Evolutionary conservation across 257 asterid genomes (phyloP).

Genomic region (Penstemon barbatus): DNA sequence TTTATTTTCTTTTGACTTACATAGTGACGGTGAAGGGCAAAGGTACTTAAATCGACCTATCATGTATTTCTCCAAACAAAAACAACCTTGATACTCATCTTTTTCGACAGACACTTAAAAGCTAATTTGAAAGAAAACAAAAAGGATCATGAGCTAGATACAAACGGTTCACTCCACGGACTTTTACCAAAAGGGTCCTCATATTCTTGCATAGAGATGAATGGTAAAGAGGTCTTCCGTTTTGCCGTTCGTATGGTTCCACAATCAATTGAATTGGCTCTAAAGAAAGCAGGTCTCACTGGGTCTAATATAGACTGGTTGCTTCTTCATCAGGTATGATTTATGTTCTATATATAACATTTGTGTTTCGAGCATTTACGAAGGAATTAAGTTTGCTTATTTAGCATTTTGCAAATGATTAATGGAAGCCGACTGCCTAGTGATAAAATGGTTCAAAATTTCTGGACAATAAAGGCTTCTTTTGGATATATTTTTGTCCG

Average conservation of each 20-base stretch:
- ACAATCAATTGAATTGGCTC: slow-evolving; percentile 77
- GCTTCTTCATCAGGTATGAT: slow-evolving; percentile 91
- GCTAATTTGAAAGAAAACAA: slow-evolving; percentile 60
- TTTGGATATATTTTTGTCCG: no score
- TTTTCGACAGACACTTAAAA: slow-evolving; percentile 31
- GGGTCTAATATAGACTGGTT: slow-evolving; percentile 82
- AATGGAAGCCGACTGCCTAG: no score
- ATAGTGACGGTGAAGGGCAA: slow-evolving; percentile 85
- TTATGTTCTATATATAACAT: no score
- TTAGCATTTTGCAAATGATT: no score
- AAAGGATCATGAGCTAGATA: slow-evolving; percentile 41
- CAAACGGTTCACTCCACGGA: slow-evolving; percentile 69
- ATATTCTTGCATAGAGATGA: slow-evolving; percentile 88
- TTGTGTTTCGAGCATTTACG: no score
- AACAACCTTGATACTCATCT: not conserved
- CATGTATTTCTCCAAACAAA: no score
- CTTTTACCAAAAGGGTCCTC: slow-evolving; percentile 60
- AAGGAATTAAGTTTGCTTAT: no score
- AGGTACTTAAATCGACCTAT: slow-evolving; percentile 35
- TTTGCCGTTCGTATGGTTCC: slow-evolving; percentile 94
- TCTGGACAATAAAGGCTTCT: no score
- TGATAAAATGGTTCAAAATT: no score
- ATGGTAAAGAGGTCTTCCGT: slow-evolving; percentile 96
- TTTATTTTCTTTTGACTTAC: slow-evolving; percentile 70
- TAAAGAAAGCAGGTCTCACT: slow-evolving; percentile 75